These are phyloP conservation scores for Drechslerella coelobrocha DNA, from an alignment of 2,329 filamentous ascomycete genomes.

Conservation along the genomic window DNA sequence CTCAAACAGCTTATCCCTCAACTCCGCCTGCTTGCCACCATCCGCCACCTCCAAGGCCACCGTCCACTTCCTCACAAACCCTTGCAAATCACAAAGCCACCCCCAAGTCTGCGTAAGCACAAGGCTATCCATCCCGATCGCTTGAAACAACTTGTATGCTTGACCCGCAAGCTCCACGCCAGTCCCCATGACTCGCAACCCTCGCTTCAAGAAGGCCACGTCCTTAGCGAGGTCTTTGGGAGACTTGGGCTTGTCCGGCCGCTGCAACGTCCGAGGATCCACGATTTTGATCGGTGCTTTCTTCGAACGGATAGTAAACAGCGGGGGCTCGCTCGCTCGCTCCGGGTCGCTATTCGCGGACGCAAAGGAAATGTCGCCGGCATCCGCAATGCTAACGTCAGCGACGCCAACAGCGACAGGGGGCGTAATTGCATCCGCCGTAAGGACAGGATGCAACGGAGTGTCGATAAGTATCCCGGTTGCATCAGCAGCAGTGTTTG, in stretches of 20 bases:
- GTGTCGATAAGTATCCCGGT: too few species aligned
- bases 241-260: conserved; percentile 43
- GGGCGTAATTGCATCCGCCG: too few species aligned
- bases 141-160: conserved; percentile 43
- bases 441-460: too few species aligned
- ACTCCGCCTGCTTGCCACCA: conserved; percentile 14
- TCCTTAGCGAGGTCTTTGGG: conserved; percentile 49
- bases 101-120: conserved; percentile 31
- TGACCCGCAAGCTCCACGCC: conserved; percentile 26
- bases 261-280: conserved; percentile 36
- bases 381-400: conserved; percentile 10
- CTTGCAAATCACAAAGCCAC: conserved; percentile 17
- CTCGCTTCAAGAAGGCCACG: conserved; percentile 46
- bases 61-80: conserved; percentile 11
- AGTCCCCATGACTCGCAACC: conserved; percentile 35
- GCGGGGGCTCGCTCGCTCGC: conserved; percentile 24
- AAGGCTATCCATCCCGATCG: conserved; percentile 29
- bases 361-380: conserved; percentile 35
- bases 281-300: conserved; percentile 45
- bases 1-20: conserved; percentile 26
- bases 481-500: conserved; percentile 12
- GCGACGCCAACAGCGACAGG: neutral
- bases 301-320: conserved; percentile 47
- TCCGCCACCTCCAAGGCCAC: conserved; percentile 12
- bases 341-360: conserved; percentile 47